Base-by-base conservation (phyloP, 139 green algal species). In the Tetratostichococcus sp. region DNA sequence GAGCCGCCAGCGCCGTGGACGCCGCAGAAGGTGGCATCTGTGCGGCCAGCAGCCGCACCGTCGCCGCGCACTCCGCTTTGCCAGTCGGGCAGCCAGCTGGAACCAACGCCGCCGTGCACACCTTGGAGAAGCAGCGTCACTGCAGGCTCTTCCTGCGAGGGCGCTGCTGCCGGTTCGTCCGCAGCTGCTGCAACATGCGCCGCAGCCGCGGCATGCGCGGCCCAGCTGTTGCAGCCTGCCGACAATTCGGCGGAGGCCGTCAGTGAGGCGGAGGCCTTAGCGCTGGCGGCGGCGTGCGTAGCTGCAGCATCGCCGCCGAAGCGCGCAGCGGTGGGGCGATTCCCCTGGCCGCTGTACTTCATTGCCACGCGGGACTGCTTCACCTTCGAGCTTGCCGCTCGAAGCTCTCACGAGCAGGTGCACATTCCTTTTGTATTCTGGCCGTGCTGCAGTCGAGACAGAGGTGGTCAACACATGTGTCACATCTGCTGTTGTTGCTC, bases 311-410 rank as follows among this genome's bases (percentile, higher is more conserved):
- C 23, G 0, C 6, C 26, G 25, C 23, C 65, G 16, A 35, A 74
- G 23, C 28, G 39, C 30, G 32, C 58, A 1, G 39, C 32, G 30
- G 69, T 69, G 42, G 75, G 71, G 26, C 72, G 32, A 22, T 82
- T 89, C 42, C 88, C 88, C 0, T 90, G 84, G 82, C 87, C 88
- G 0, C 79, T 72, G 25, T 93, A 93, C 79, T 62, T 93, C 1
- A 90, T 93, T 19, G 77, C 62, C 67, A 93, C 88, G 0, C 75
- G 88, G 0, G 88, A 93, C 78, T 77, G 74, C 74, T 93, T 93
- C 72, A 86, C 77, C 3, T 75, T 87, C 73, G 69, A 85, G 58
- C 75, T 93, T 19, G 30, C 86, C 4, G n/a, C n/a, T n/a, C n/a
- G n/a, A n/a, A n/a, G n/a, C n/a, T n/a, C n/a, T n/a, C n/a, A n/a